phyloP scores from a whole-genome alignment of 257 asterid genomes.

The Voacanga thouarsii region DNA sequence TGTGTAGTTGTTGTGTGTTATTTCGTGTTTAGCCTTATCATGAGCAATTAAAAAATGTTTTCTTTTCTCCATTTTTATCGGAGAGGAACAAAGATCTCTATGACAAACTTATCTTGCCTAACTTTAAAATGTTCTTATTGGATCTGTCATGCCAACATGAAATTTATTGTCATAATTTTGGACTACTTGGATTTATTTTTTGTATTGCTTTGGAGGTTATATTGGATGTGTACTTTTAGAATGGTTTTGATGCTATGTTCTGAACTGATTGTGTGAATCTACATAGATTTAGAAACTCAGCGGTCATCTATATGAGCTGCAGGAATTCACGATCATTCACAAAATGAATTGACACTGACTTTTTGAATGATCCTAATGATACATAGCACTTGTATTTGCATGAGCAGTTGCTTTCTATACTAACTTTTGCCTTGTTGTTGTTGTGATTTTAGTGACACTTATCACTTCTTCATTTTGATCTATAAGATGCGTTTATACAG shows the following conservation, averaged over 20 bases:
- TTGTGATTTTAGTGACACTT: conserved; percentile 19
- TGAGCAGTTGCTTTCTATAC: conserved; percentile 33
- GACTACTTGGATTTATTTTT: conserved; percentile 16
- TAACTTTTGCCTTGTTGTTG: conserved; percentile 24
- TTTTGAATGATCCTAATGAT: conserved; percentile 21
- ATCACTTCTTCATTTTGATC: too few species aligned
- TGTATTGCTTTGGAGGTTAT: conserved; percentile 26
- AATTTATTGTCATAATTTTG: conserved; percentile 24
- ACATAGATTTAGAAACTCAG: conserved; percentile 34
- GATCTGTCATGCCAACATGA: conserved; percentile 22
- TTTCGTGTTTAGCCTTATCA: too few species aligned
- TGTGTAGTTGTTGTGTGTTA: too few species aligned
- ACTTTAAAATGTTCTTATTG: conserved; percentile 33
- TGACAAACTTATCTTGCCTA: conserved; percentile 37
- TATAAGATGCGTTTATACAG: too few species aligned
- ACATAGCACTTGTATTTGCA: conserved; percentile 20
- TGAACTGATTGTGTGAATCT: conserved; percentile 35
- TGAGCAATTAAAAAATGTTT: too few species aligned
- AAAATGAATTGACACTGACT: neutral
- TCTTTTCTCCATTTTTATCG: too few species aligned
- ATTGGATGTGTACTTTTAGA: conserved; percentile 30
- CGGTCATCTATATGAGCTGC: too few species aligned
- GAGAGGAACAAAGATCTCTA: too few species aligned
- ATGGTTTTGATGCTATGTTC: conserved; percentile 14
- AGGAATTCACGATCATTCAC: conserved; percentile 9